Conservation (phyloP, 2,329 filamentous ascomycete species). For the Alternaria conjuncta region DNA sequence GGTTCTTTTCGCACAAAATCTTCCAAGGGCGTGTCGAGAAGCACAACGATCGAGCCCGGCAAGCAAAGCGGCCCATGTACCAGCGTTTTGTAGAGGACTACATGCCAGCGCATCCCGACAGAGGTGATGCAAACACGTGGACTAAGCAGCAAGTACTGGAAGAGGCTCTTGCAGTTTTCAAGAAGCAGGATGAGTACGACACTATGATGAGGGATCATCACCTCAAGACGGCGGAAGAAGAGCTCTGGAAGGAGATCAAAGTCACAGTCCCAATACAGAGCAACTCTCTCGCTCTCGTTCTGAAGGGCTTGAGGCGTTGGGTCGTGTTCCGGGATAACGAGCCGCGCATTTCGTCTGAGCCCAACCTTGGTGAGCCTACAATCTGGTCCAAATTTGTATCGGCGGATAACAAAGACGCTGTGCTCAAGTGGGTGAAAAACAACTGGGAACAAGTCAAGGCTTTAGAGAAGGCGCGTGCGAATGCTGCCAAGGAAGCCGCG, state of each 20-base stretch:
- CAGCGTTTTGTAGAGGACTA: constrained; percentile 68
- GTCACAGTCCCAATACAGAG: constrained; percentile 37
- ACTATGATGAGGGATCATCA: constrained; percentile 49
- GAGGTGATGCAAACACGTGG: constrained; percentile 26
- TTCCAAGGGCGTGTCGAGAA: constrained; percentile 43
- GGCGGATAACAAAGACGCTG: constrained; percentile 9
- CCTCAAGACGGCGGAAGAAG: constrained; percentile 44
- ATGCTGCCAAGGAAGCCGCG: constrained; percentile 18
- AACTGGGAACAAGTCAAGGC: constrained; percentile 41
- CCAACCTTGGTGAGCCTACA: constrained; percentile 20
- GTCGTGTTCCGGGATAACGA: constrained; percentile 36
- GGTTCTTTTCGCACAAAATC: constrained; percentile 62
- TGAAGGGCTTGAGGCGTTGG: constrained; percentile 45
- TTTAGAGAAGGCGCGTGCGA: constrained; percentile 36
- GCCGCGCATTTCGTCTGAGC: constrained; percentile 22
- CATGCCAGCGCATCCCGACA: constrained; percentile 60
- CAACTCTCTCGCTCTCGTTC: constrained; percentile 25
- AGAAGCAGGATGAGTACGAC: constrained; percentile 54
- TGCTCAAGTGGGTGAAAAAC: constrained; percentile 38
- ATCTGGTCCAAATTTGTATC: constrained; percentile 31
- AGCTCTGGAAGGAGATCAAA: constrained; percentile 56
- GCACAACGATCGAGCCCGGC: constrained; percentile 63
- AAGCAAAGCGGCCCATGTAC: constrained; percentile 64
- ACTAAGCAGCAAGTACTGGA: constrained; percentile 57
- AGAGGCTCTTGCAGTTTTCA: constrained; percentile 63